Conservation (phyloP, 257 asterid species). For the Ajuga chamaepitys region DNA sequence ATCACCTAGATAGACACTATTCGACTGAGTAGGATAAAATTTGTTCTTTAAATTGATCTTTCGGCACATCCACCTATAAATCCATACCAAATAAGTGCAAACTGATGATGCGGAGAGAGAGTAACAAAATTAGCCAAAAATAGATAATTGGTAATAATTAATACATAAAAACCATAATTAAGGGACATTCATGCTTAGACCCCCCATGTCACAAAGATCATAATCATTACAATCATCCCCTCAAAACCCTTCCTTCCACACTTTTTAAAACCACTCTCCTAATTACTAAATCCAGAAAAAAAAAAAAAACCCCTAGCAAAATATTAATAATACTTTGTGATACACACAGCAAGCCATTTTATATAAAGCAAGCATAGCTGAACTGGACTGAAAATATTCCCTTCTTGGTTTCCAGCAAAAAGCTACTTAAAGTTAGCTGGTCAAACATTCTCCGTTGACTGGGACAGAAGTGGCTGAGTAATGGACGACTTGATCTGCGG, state of each 20-base stretch:
- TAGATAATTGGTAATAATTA: conserved; percentile 19
- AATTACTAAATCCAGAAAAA: conserved; percentile 19
- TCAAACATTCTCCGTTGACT: conserved; percentile 57
- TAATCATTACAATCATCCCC: conserved; percentile 41
- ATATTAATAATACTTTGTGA: conserved; percentile 13
- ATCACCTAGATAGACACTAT: too few species aligned
- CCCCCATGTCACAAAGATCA: conserved; percentile 31
- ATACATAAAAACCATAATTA: conserved; percentile 31
- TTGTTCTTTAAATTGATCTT: too few species aligned
- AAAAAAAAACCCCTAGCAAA: conserved; percentile 13
- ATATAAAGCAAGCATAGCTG: conserved; percentile 19
- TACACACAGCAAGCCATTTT: conserved; percentile 47
- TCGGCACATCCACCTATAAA: too few species aligned
- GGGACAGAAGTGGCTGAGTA: conserved; percentile 74
- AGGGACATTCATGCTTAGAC: conserved; percentile 34
- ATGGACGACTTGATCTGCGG: conserved; percentile 65
- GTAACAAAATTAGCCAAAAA: not conserved
- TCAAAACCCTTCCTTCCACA: not conserved
- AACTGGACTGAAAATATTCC: conserved; percentile 15
- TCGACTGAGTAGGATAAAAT: too few species aligned
- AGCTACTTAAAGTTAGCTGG: conserved; percentile 22
- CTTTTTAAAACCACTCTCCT: conserved; percentile 31
- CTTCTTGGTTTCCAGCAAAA: conserved; percentile 23
- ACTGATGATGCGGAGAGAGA: too few species aligned
- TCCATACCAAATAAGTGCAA: too few species aligned